These are phyloP conservation scores for Kwoniella europaea DNA, from an alignment of 768 basidiomycete species.

Conservation along the genomic window DNA sequence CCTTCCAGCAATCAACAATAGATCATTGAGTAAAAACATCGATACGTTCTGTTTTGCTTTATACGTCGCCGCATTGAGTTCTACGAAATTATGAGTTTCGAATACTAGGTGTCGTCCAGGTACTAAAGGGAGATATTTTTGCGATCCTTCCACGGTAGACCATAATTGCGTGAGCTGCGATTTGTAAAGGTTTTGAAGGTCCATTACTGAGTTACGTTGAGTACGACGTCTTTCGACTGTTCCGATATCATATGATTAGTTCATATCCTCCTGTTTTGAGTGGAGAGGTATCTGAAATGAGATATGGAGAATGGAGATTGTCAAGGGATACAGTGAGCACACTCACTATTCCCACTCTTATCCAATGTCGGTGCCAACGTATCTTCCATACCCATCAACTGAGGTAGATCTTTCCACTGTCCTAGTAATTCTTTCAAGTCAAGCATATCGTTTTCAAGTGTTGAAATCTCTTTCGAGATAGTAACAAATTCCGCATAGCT, in stretches of 20 bases:
- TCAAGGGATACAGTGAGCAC: background rate
- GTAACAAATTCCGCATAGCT: conserved; percentile 97
- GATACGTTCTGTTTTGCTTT: conserved; percentile 84
- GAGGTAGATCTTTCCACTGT: conserved; percentile 96
- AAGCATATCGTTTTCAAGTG: conserved; percentile 95
- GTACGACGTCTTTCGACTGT: conserved; percentile 65
- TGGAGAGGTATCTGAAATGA: background rate
- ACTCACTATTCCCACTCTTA: conserved; percentile 50
- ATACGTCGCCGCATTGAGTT: conserved; percentile 93
- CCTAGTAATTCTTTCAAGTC: conserved; percentile 91
- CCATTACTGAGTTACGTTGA: conserved; percentile 89
- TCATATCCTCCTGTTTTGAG: background rate
- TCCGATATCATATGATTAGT: background rate
- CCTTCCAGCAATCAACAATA: conserved; percentile 78
- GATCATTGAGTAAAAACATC: conserved; percentile 89
- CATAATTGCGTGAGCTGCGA: conserved; percentile 92
- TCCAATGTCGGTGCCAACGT: conserved; percentile 48
- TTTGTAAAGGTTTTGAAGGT: conserved; percentile 90
- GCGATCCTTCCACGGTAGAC: conserved; percentile 86
- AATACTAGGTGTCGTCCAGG: conserved; percentile 89
- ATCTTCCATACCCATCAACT: conserved; percentile 86
- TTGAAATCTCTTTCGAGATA: conserved; percentile 95
- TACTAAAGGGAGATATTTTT: conserved; percentile 89
- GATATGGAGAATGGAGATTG: background rate
- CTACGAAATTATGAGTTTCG: conserved; percentile 79